Base-by-base conservation (phyloP, 2,329 filamentous ascomycete species). In the Colletotrichum orchidophilum region DNA sequence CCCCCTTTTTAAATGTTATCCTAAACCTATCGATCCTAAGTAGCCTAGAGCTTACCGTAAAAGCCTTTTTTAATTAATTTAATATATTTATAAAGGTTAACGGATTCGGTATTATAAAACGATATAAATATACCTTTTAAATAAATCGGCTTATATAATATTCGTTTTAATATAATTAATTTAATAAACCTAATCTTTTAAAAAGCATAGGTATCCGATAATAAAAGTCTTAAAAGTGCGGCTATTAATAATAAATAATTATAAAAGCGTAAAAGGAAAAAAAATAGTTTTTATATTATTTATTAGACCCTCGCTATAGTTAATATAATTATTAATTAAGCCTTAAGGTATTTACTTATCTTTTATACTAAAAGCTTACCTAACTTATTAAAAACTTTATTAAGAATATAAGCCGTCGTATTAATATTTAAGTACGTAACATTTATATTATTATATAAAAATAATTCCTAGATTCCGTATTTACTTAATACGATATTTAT, bases 401-500 rank as follows among this genome's bases (percentile, higher is more conserved):
- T 54, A 54, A 54, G 12, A 24, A 21, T 24, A 52, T 52, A 52
- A 27, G n/a, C 21, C 29, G 18, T 15, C 18, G 18, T 6, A 52
- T 31, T 26, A 52, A 13, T 33, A 58, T 42, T 13, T 50, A 15
- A 50, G 66, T 24, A n/a, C 52, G 15, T 58, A 72, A 63, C 58
- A 63, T 53, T 26, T 29, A 13, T 59, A 72, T 13, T 66, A 72
- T 31, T 69, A 72, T 46, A 59, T 69, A 31, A 46, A 39, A n/a
- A 18, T 8, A 73, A 46, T 42, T 68, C 35, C 68, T 66, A 24
- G 65, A 71, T 5, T 64, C 66, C 5, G 9, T 13, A 35, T 63
- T 69, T 24, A 72, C 62, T 21, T 57, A 57, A 35, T 73, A 53
- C 53, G 66, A 73, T 52, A 73, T 74, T 39, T 75, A 74, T 27